phyloP scores from a whole-genome alignment of 768 basidiomycete genomes.

The Hysterangium stoloniferum region DNA sequence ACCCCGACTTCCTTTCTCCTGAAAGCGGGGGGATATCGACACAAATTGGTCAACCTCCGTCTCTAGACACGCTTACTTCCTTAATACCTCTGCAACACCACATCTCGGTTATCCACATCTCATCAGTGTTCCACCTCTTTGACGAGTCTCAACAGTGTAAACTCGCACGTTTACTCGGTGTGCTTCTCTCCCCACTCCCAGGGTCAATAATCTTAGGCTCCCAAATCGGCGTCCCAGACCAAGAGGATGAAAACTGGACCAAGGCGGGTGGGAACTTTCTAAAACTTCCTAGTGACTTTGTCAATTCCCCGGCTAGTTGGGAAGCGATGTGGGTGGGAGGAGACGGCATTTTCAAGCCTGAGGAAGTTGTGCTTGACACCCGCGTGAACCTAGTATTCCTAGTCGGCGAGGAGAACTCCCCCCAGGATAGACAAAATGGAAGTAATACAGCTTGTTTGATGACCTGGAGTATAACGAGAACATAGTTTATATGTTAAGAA shows the following conservation, averaged over 20 bases:
- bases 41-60: not conserved
- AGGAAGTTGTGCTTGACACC: not conserved
- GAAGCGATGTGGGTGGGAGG: not conserved
- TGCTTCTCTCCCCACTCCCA: conserved; percentile 21
- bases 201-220: conserved; percentile 26
- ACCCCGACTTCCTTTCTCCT: conserved; percentile 6
- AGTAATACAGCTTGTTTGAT: not conserved
- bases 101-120: conserved; percentile 42
- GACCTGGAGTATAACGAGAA: conserved; percentile 8
- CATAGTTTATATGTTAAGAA: too few relatives aligned
- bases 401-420: not conserved
- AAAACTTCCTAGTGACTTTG: not conserved
- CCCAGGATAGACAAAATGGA: not conserved
- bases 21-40: not conserved
- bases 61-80: conserved; percentile 23
- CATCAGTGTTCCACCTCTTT: conserved; percentile 39
- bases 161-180: conserved; percentile 20
- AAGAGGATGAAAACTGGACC: too few relatives aligned
- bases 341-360: not conserved
- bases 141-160: conserved; percentile 19
- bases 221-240: conserved; percentile 17
- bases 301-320: not conserved
- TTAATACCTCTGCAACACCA: conserved; percentile 40
- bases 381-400: too few relatives aligned
- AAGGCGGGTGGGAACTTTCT: not conserved